Evolutionary conservation across 2,329 filamentous ascomycete genomes (phyloP).

Genomic region (Claviceps paspali): DNA sequence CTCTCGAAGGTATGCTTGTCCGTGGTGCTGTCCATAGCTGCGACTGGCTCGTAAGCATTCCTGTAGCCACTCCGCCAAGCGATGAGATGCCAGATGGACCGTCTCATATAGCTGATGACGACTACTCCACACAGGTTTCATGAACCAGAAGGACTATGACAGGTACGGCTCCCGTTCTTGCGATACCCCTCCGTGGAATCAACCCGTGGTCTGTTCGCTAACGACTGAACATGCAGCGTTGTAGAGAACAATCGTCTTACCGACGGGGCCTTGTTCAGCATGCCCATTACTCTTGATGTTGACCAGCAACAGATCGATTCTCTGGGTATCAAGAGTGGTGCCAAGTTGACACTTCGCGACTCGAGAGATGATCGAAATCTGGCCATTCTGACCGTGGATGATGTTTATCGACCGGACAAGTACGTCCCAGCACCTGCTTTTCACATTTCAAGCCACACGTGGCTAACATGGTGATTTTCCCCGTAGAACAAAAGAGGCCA

Average conservation of each 20-base stretch:
- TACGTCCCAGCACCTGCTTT: constrained; percentile 25
- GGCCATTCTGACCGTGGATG: constrained; percentile 88
- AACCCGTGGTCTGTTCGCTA: not conserved
- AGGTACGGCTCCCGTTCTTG: constrained; percentile 40
- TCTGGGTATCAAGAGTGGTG: constrained; percentile 60
- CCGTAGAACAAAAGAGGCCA: constrained; percentile 72
- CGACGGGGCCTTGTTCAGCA: constrained; percentile 83
- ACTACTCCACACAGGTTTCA: constrained; percentile 51
- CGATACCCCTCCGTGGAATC: not conserved
- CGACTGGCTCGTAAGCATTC: constrained; percentile 1
- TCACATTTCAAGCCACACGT: not conserved
- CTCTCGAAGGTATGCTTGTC: constrained; percentile 68
- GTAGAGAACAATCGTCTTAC: constrained; percentile 76
- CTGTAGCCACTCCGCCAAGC: constrained; percentile 2
- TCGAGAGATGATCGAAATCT: constrained; percentile 93
- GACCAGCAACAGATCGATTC: constrained; percentile 59
- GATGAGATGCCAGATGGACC: not conserved
- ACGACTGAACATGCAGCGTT: constrained; percentile 40
- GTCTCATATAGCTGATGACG: constrained; percentile 1
- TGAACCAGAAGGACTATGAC: constrained; percentile 95
- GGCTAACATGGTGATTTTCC: not conserved
- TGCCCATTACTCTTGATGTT: constrained; percentile 90
- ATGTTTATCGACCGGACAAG: constrained; percentile 94
- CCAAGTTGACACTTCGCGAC: constrained; percentile 78
- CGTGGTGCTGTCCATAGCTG: not conserved